phyloP scores from a whole-genome alignment of 139 green algal species.

The Ettlia oleoabundans region DNA sequence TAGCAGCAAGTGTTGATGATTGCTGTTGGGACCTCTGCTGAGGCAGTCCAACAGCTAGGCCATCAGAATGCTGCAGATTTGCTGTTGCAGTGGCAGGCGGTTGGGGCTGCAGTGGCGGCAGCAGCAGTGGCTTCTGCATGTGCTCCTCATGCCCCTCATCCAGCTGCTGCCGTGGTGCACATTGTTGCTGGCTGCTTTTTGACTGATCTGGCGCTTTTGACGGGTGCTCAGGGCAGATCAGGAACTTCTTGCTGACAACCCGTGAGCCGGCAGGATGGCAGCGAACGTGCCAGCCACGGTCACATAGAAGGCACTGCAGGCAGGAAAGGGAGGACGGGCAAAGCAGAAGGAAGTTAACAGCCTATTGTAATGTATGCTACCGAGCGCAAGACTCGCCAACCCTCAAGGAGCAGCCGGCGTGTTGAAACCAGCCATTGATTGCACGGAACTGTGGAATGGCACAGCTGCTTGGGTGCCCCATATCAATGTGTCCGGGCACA shows the following conservation, averaged over 20 bases:
- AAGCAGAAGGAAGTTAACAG: neutral
- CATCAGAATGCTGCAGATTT: neutral
- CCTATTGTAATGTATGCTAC: neutral
- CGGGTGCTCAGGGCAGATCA: constrained; percentile 37
- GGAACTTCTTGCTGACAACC: constrained; percentile 38
- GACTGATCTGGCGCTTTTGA: neutral
- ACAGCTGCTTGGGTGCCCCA: too few relatives aligned
- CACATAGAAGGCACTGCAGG: constrained; percentile 49
- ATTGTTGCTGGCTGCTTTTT: too few relatives aligned
- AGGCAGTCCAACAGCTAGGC: too few relatives aligned
- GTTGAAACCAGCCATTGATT: neutral
- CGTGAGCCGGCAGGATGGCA: constrained; percentile 11
- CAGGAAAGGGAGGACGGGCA: neutral
- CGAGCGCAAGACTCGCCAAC: neutral
- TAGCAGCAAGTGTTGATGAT: too few relatives aligned
- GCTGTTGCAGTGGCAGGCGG: neutral
- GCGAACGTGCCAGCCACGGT: constrained; percentile 47
- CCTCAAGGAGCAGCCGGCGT: too few relatives aligned
- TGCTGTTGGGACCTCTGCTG: too few relatives aligned
- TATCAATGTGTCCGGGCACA: neutral
- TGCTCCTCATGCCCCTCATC: neutral
- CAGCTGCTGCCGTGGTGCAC: neutral
- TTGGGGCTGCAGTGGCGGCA: neutral
- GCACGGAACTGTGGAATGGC: too few relatives aligned
- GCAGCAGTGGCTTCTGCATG: neutral